Evolutionary conservation across 495 filamentous ascomycete genomes (phyloP).

Genomic region (Penicillium coprophilum): DNA sequence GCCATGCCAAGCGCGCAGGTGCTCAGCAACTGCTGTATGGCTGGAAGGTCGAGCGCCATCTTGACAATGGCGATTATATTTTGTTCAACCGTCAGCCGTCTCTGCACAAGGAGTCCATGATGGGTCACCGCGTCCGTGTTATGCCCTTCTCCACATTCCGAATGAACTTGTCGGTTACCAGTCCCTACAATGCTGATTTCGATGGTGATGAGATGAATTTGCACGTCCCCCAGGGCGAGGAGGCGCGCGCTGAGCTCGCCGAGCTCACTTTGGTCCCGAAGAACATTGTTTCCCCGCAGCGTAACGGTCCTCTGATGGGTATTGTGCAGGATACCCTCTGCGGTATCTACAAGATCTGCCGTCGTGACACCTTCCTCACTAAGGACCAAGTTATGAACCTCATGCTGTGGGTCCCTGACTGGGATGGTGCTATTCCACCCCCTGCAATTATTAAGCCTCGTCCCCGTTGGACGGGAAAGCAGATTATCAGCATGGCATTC

Average conservation of each 20-base stretch:
- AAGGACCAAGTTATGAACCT: slow-evolving; percentile 93
- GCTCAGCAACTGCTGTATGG: slow-evolving; percentile 86
- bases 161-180: slow-evolving; percentile 94
- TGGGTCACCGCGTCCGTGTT: slow-evolving; percentile 95
- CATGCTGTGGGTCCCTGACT: slow-evolving; percentile 94
- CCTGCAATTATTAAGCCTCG: slow-evolving; percentile 89
- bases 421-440: slow-evolving; percentile 90
- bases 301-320: slow-evolving; percentile 97
- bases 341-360: slow-evolving; percentile 94
- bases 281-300: slow-evolving; percentile 97
- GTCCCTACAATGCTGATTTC: slow-evolving; percentile 99
- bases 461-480: slow-evolving; percentile 98
- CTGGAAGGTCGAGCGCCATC: slow-evolving; percentile 97
- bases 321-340: slow-evolving; percentile 98
- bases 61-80: slow-evolving; percentile 94
- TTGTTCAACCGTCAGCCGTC: slow-evolving; percentile 99
- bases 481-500: slow-evolving; percentile 91
- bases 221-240: slow-evolving; percentile 96
- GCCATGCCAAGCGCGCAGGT: slow-evolving; percentile 82
- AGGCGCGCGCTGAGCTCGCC: slow-evolving; percentile 88
- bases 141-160: slow-evolving; percentile 99
- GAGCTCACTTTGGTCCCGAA: slow-evolving; percentile 93
- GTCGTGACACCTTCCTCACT: slow-evolving; percentile 85
- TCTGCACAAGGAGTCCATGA: slow-evolving; percentile 99
- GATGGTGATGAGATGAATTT: slow-evolving; percentile 99